Evolutionary conservation across 2,329 filamentous ascomycete species (phyloP).

Genomic region (Alternaria triticina): DNA sequence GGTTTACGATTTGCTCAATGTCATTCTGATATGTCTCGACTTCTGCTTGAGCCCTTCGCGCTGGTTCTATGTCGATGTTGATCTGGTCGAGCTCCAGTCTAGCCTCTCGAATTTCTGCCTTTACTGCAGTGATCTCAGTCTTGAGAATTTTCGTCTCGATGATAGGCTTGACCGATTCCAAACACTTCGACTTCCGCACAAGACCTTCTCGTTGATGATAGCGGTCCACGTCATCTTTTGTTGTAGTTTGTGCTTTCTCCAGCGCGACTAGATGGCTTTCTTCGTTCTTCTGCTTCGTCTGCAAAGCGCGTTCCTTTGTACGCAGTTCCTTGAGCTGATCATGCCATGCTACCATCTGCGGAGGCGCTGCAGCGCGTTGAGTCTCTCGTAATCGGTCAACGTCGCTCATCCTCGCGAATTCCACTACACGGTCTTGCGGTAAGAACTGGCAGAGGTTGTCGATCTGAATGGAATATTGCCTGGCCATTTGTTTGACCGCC

Average conservation of each 20-base stretch:
- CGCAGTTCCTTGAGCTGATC: constrained; percentile 74
- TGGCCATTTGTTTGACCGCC: constrained; percentile 70
- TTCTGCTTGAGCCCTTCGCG: constrained; percentile 69
- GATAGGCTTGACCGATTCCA: constrained; percentile 71
- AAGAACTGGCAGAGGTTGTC: constrained; percentile 98
- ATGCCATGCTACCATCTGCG: constrained; percentile 82
- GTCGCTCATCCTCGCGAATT: constrained; percentile 85
- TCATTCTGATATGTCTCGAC: constrained; percentile 72
- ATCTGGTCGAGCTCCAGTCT: constrained; percentile 65
- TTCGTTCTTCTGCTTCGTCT: constrained; percentile 64
- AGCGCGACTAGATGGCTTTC: constrained; percentile 69
- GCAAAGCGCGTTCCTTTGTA: constrained; percentile 69
- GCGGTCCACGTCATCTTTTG: constrained; percentile 83
- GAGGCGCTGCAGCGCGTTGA: constrained; percentile 82
- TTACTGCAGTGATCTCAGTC: constrained; percentile 59
- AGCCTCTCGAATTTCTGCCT: constrained; percentile 61
- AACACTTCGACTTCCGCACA: constrained; percentile 66
- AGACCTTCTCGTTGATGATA: constrained; percentile 75
- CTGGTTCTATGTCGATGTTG: constrained; percentile 68
- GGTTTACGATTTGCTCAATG: constrained; percentile 62
- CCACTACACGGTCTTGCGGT: constrained; percentile 92
- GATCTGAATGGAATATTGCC: constrained; percentile 84
- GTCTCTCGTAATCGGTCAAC: constrained; percentile 85
- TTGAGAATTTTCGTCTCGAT: constrained; percentile 68
- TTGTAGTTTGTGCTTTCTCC: constrained; percentile 74